A percentile compares a stretch with the other conserved stretches of the same genome.
These are phyloP conservation scores for Suillus bovinus DNA, from an alignment of 768 basidiomycete species.

Conservation along the genomic window DNA sequence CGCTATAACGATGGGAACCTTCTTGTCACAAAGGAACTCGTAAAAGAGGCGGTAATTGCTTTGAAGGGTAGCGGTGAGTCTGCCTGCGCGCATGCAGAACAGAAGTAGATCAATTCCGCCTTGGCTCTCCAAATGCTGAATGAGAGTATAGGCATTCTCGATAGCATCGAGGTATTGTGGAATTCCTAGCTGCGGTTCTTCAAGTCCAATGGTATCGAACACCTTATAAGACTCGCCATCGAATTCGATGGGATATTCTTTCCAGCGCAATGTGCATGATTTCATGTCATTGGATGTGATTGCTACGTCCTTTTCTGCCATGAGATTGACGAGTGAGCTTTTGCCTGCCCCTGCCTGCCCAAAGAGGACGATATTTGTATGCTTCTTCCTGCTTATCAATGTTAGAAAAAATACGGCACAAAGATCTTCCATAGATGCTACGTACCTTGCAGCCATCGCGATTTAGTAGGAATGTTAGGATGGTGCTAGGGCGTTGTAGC, in stretches of 20 bases:
- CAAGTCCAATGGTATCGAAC: slow-evolving; percentile 37
- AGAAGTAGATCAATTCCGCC: slow-evolving; percentile 43
- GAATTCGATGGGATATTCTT: slow-evolving; percentile 27
- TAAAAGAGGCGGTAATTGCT: slow-evolving; percentile 41
- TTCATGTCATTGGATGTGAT: slow-evolving; percentile 28
- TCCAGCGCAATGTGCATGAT: slow-evolving; percentile 38
- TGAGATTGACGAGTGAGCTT: slow-evolving; percentile 33
- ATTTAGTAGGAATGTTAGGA: not conserved
- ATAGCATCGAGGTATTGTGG: slow-evolving; percentile 26
- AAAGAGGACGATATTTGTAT: slow-evolving; percentile 38
- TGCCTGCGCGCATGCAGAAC: slow-evolving; percentile 38
- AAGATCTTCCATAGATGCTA: not conserved
- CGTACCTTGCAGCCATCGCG: not conserved
- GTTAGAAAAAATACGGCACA: not conserved
- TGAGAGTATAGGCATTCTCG: slow-evolving; percentile 32
- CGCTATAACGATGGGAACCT: slow-evolving; percentile 39
- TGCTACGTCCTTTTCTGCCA: slow-evolving; percentile 25
- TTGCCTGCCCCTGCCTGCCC: slow-evolving; percentile 42
- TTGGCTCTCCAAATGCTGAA: slow-evolving; percentile 31
- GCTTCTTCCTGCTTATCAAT: slow-evolving; percentile 15
- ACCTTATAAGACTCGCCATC: slow-evolving; percentile 21
- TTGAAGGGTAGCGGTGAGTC: slow-evolving; percentile 36
- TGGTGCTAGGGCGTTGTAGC: not conserved
- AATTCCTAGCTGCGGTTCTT: slow-evolving; percentile 31
- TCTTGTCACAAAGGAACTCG: slow-evolving; percentile 37